These are phyloP conservation scores for Haematococcus sp. DNA, from an alignment of 139 green algal species.

Conservation along the genomic window DNA sequence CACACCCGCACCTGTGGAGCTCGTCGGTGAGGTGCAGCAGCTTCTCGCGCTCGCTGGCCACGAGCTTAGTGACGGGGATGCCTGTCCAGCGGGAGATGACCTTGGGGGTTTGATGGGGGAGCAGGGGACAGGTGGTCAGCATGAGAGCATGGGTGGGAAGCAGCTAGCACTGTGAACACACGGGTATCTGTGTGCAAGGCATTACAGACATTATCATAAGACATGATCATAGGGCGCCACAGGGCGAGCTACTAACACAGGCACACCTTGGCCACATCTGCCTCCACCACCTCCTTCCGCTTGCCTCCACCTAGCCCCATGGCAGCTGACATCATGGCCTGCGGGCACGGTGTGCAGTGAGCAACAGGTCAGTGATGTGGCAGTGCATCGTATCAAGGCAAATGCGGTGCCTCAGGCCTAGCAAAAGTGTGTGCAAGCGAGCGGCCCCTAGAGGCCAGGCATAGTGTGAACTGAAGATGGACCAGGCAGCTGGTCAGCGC, in stretches of 20 bases:
- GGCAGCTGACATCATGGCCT: constrained; percentile 77
- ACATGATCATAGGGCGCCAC: too few species aligned
- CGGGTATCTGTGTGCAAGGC: too few species aligned
- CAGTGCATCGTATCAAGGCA: too few species aligned
- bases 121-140: too few species aligned
- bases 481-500: too few species aligned
- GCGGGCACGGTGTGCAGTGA: neutral
- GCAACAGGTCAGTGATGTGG: neutral
- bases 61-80: constrained; percentile 31
- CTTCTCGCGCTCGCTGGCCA: constrained; percentile 24
- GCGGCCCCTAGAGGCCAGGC: too few species aligned
- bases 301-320: constrained; percentile 68
- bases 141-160: neutral
- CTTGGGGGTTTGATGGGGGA: neutral
- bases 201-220: too few species aligned
- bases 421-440: too few species aligned
- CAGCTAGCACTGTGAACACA: too few species aligned
- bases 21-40: constrained; percentile 28
- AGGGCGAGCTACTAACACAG: too few species aligned
- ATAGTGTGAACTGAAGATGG: too few species aligned
- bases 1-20: constrained; percentile 47
- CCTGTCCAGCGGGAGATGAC: constrained; percentile 22
- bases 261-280: constrained; percentile 22
- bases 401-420: too few species aligned
- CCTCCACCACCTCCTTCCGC: constrained; percentile 74